Conservation (phyloP, 148 eudicot genomes). For the Fagopyrum tataricum region DNA sequence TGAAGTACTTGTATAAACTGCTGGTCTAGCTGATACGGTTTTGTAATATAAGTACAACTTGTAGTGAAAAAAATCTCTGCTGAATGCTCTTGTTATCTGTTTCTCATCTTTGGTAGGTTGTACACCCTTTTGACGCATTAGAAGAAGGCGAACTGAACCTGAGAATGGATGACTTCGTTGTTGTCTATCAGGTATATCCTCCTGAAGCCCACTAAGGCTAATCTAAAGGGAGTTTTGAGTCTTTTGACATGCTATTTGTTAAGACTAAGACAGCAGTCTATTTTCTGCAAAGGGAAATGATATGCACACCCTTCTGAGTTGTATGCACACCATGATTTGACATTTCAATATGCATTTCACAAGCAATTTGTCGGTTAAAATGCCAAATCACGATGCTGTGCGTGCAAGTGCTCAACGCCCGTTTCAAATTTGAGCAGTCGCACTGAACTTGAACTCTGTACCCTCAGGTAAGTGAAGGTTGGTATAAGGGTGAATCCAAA, state of each 20-base stretch:
- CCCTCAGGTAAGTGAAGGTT: slow-evolving; percentile 26
- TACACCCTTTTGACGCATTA: slow-evolving; percentile 73
- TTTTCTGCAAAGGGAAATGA: no score
- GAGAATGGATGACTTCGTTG: slow-evolving; percentile 44
- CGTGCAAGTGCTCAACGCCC: neutral
- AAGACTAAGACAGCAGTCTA: no score
- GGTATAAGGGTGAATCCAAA: slow-evolving; percentile 76
- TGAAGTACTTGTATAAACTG: neutral
- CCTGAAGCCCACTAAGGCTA: no score
- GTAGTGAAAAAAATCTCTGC: neutral
- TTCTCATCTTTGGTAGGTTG: slow-evolving; percentile 25
- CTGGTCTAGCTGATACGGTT: neutral
- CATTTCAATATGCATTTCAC: no score
- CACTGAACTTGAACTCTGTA: neutral
- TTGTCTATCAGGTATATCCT: slow-evolving; percentile 48
- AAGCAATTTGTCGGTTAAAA: no score
- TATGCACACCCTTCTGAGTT: no score
- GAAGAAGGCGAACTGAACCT: slow-evolving; percentile 66
- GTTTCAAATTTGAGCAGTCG: neutral
- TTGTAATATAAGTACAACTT: no score
- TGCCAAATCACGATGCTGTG: no score
- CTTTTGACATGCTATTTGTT: no score
- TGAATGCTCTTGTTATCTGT: neutral
- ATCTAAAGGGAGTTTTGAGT: no score
- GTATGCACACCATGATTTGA: no score